Evolutionary conservation across 192 early-diverging fungal species (phyloP).

Genomic region (Thamnidium elegans): DNA sequence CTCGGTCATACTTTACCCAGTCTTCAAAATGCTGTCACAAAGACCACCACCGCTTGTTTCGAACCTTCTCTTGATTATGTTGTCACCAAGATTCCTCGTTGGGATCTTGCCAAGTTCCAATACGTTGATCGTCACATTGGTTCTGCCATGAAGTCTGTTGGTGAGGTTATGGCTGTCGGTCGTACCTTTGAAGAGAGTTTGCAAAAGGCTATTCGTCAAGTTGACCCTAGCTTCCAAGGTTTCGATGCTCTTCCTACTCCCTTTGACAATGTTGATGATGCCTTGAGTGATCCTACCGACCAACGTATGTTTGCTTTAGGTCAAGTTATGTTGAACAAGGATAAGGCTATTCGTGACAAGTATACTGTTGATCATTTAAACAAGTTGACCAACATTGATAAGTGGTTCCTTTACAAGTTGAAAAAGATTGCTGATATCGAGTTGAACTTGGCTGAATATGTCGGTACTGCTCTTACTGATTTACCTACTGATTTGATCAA

Average conservation of each 20-base stretch:
- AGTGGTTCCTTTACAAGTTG: slow-evolving; percentile 89
- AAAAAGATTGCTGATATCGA: slow-evolving; percentile 73
- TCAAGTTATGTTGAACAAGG: slow-evolving; percentile 67
- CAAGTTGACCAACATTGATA: slow-evolving; percentile 83
- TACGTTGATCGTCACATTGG: slow-evolving; percentile 85
- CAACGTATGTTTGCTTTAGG: slow-evolving; percentile 80
- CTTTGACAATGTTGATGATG: slow-evolving; percentile 57
- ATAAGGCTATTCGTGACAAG: slow-evolving; percentile 46
- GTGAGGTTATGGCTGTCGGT: slow-evolving; percentile 98
- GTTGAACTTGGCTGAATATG: slow-evolving; percentile 42
- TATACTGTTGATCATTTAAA: slow-evolving; percentile 78
- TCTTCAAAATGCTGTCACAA: slow-evolving; percentile 88
- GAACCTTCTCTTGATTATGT: slow-evolving; percentile 96
- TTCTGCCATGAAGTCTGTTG: slow-evolving; percentile 93
- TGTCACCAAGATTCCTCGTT: slow-evolving; percentile 96
- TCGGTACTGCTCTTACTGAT: slow-evolving; percentile 20
- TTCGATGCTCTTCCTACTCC: slow-evolving; percentile 48
- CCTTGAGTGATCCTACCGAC: slow-evolving; percentile 73
- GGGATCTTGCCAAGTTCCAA: slow-evolving; percentile 95
- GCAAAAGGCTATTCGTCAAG: slow-evolving; percentile 94
- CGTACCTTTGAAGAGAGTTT: slow-evolving; percentile 94
- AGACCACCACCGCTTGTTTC: slow-evolving; percentile 93
- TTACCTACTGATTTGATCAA: slow-evolving; percentile 61
- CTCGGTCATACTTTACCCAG: slow-evolving; percentile 86
- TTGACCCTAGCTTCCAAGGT: slow-evolving; percentile 89